Evolutionary conservation across 202 grass and related monocot species (phyloP).

Genomic region (Cymbopogon flexuosus): DNA sequence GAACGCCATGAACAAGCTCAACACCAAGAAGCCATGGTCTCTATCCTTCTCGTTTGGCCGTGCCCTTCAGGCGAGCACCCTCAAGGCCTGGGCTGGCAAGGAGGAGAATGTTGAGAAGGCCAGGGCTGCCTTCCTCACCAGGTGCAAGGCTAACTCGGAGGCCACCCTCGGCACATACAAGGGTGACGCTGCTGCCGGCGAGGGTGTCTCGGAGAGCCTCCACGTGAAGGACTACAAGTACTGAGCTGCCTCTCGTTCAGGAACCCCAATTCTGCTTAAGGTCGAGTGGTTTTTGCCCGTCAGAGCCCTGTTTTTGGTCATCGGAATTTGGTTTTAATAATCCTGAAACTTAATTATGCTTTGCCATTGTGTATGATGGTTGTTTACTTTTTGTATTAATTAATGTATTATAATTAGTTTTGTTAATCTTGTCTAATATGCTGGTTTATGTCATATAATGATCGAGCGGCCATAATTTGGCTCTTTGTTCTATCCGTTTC

Average conservation of each 20-base stretch:
- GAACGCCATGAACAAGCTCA: constrained; percentile 48
- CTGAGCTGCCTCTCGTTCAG: constrained; percentile 34
- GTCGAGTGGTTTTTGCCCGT: constrained; percentile 27
- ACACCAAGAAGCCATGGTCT: constrained; percentile 37
- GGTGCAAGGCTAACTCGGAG: constrained; percentile 51
- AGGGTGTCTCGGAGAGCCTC: constrained; percentile 46
- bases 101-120: constrained; percentile 39
- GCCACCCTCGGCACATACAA: constrained; percentile 38
- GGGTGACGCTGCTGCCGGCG: constrained; percentile 27
- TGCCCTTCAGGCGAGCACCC: constrained; percentile 46
- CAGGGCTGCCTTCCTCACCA: constrained; percentile 29
- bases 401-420: neutral
- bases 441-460: no score
- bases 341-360: constrained; percentile 12
- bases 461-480: neutral
- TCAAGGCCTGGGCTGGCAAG: constrained; percentile 47
- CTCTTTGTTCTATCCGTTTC: neutral
- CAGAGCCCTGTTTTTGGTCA: constrained; percentile 20
- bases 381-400: neutral
- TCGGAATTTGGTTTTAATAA: constrained; percentile 19
- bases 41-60: constrained; percentile 41
- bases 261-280: neutral
- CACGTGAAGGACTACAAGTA: constrained; percentile 89
- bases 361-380: constrained; percentile 2
- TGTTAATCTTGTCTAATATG: neutral